Evolutionary conservation across 2,329 filamentous ascomycete genomes (phyloP).

Genomic region (Xylariomycetidae sp.): DNA sequence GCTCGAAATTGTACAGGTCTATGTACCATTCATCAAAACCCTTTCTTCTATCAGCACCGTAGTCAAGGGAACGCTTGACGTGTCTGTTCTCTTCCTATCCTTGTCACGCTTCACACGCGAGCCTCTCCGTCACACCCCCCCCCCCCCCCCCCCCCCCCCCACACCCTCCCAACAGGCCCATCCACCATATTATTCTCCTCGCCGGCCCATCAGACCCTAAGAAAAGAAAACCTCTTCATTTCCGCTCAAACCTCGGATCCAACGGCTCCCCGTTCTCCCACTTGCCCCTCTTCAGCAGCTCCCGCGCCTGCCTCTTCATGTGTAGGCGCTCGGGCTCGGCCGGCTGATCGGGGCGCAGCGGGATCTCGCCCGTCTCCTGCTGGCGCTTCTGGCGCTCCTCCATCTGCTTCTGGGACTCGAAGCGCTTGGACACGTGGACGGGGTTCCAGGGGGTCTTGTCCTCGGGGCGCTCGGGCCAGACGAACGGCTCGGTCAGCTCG

Average conservation of each 20-base stretch:
- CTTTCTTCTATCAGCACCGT: no score
- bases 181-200: no score
- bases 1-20: no score
- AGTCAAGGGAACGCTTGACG: no score
- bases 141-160: slow-evolving; percentile 28
- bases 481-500: slow-evolving; percentile 81
- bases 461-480: slow-evolving; percentile 71
- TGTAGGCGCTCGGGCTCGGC: slow-evolving; percentile 36
- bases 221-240: no score
- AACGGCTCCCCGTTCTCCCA: slow-evolving; percentile 51
- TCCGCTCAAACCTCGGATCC: slow-evolving; percentile 48
- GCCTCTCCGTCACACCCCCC: no score
- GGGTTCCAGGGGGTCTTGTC: slow-evolving; percentile 59
- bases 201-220: no score
- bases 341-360: slow-evolving; percentile 37
- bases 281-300: slow-evolving; percentile 53
- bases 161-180: no score
- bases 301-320: slow-evolving; percentile 53
- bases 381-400: slow-evolving; percentile 34
- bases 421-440: slow-evolving; percentile 49
- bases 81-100: no score
- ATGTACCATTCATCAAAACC: no score
- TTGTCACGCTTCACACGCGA: no score
- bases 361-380: slow-evolving; percentile 29
- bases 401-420: slow-evolving; percentile 33